Percentiles rank a stretch among this genome's conserved stretches.
phyloP scores from a whole-genome alignment of 2,329 filamentous ascomycete genomes.

The Colletotrichum plurivorum region DNA sequence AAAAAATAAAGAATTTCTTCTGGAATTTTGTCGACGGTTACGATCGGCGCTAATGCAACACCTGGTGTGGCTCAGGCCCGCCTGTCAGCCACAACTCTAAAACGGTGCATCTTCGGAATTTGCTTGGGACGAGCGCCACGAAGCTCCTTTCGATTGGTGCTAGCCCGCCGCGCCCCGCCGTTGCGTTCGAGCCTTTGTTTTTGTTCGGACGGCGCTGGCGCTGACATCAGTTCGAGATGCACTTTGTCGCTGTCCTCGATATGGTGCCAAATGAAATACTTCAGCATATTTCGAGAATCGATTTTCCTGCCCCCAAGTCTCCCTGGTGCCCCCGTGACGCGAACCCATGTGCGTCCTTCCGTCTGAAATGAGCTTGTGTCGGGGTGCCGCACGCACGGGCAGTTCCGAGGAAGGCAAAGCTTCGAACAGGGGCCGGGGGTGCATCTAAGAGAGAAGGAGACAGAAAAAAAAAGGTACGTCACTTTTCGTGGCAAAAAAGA shows the following conservation, averaged over 20 bases:
- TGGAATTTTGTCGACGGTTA: constrained; percentile 26
- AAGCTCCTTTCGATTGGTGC: not conserved
- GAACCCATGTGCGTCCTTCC: constrained; percentile 11
- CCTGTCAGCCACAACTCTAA: constrained; percentile 41
- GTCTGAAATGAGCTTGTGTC: constrained; percentile 35
- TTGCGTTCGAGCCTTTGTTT: constrained; percentile 4
- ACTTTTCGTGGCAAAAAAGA: constrained; percentile 10
- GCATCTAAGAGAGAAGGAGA: constrained; percentile 15
- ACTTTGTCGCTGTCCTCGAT: not conserved
- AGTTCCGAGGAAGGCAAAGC: constrained; percentile 28
- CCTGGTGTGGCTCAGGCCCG: constrained; percentile 36
- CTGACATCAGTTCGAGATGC: not conserved
- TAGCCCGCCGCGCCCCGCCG: constrained; percentile 2
- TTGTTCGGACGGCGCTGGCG: no score
- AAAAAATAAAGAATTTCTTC: constrained; percentile 5
- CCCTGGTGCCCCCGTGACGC: not conserved
- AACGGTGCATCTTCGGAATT: constrained; percentile 34
- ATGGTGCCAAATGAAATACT: not conserved
- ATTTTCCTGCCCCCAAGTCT: not conserved
- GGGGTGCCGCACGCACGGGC: constrained; percentile 38
- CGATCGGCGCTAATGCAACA: constrained; percentile 40
- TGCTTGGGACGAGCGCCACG: constrained; percentile 12
- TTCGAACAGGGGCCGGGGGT: constrained; percentile 30
- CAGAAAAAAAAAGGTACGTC: constrained; percentile 21
- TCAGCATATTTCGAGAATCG: not conserved